A percentile compares a stretch with the other conserved stretches of the same genome.
phyloP scores from a whole-genome alignment of 108 stramenopile genomes.

The Asterionellopsis glacialis region DNA sequence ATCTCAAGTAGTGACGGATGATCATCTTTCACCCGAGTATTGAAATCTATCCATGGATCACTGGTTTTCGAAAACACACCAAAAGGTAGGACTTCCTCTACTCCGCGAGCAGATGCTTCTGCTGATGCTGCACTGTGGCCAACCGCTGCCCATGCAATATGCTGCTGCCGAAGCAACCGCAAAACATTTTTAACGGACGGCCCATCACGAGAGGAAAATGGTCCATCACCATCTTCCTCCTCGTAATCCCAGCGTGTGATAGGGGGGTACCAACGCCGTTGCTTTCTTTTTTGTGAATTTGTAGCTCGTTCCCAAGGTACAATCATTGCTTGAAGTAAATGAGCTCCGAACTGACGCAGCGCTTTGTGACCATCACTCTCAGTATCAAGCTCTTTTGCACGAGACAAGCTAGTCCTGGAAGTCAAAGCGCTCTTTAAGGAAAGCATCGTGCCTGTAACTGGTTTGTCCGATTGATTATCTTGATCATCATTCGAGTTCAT shows the following conservation, averaged over 20 bases:
- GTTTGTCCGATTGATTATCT: slow-evolving; percentile 12
- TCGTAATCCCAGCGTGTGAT: slow-evolving; percentile 82
- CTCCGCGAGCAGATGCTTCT: slow-evolving; percentile 66
- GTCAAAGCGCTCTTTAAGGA: background rate
- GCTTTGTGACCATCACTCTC: slow-evolving; percentile 33
- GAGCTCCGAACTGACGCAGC: slow-evolving; percentile 63
- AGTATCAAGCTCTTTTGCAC: background rate
- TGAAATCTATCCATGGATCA: slow-evolving; percentile 77
- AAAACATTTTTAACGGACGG: slow-evolving; percentile 46
- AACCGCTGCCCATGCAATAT: slow-evolving; percentile 82
- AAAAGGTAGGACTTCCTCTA: slow-evolving; percentile 69
- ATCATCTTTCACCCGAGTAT: slow-evolving; percentile 38
- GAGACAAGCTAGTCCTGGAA: too few species aligned
- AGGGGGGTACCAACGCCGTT: slow-evolving; percentile 59
- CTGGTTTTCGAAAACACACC: slow-evolving; percentile 63
- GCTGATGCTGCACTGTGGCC: slow-evolving; percentile 79
- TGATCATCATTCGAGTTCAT: background rate
- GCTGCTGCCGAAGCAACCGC: slow-evolving; percentile 71
- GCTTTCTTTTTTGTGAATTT: slow-evolving; percentile 31
- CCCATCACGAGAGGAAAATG: background rate
- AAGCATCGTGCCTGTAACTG: background rate
- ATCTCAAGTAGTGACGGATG: slow-evolving; percentile 73
- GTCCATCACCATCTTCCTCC: slow-evolving; percentile 33
- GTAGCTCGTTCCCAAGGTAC: slow-evolving; percentile 59
- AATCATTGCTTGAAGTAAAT: slow-evolving; percentile 66